Conservation (phyloP, 1,139 yeast genomes). For the Citeromyces hawaiiensis region DNA sequence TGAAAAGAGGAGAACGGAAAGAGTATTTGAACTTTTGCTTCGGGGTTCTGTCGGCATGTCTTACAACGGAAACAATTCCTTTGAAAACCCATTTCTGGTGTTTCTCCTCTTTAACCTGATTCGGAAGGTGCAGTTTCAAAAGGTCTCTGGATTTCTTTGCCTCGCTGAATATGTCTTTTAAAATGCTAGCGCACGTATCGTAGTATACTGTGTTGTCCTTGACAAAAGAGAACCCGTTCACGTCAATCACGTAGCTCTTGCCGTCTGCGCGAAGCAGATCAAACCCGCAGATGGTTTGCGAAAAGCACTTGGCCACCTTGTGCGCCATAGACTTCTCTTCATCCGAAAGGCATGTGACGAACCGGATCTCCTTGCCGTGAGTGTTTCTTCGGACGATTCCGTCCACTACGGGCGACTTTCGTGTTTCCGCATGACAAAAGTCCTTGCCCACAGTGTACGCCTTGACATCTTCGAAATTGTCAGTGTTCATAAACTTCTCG, state of each 20-base stretch:
- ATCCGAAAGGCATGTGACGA: conserved; percentile 63
- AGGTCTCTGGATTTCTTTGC: conserved; percentile 41
- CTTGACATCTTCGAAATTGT: conserved; percentile 95
- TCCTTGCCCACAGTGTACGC: conserved; percentile 92
- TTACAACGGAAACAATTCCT: conserved; percentile 80
- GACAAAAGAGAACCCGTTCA: conserved; percentile 95
- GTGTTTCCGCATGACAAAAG: conserved; percentile 94
- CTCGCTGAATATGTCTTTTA: conserved; percentile 57
- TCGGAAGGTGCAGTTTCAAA: conserved; percentile 15
- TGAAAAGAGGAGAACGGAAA: conserved; percentile 76
- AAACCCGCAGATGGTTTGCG: conserved; percentile 97
- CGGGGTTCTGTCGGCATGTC: conserved; percentile 99
- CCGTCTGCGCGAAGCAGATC: conserved; percentile 87
- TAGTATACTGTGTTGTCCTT: conserved; percentile 85
- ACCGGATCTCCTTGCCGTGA: conserved; percentile 93
- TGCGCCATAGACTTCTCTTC: conserved; percentile 74
- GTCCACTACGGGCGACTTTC: conserved; percentile 97
- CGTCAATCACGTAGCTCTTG: conserved; percentile 87
- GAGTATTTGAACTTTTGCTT: conserved; percentile 96
- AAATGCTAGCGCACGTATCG: conserved; percentile 67
- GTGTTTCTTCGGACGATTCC: conserved; percentile 96
- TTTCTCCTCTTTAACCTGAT: conserved; percentile 44
- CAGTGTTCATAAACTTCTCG: conserved; percentile 95
- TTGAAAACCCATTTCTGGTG: conserved; percentile 96
- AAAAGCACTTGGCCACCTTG: conserved; percentile 60